Base-by-base conservation (phyloP, 2,329 filamentous ascomycete genomes). In the Aureobasidium zeae region DNA sequence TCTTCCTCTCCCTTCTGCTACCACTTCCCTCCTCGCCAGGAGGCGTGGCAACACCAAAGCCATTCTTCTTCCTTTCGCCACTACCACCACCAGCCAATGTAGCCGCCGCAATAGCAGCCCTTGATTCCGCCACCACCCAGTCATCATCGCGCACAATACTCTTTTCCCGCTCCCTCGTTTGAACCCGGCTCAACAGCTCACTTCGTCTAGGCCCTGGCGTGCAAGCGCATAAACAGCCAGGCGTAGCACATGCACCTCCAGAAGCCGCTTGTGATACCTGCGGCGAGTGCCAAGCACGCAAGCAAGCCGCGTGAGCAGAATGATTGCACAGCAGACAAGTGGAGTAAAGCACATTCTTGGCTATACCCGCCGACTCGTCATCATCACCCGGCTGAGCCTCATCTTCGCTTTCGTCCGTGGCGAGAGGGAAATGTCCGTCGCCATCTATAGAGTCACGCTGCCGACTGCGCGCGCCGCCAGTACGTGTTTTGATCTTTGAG, bases 241-340 rank as follows among this genome's bases (percentile, higher is more conserved):
- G 32, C 16, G 31, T 35, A 4, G 41, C 22, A 25, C 41, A 44
- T 17, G 41, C 33, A 25, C 41, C 41, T 11, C 24, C 41, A 11
- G 43, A 45, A 4, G n/a, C 33, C 1, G 42, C 22, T 32, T 25
- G 12, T 8, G 32, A 17, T 35, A 24, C 17, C 11, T 26, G 24
- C 4, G 5, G 9, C n/a, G 31, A 35, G 44, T 77, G 71, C 76
- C 76, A 79, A 11, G 66, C 65, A 6, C 63, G 65, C 21, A 79
- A 64, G 55, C 77, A 81, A 37, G 68, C 68, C 5, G 69, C 61
- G 53, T 81, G 77, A 2, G 71, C 75, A 28, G 72, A 69, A 52
- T 81, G 77, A 3, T 74, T 74, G 56, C 77, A 81, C 10, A 71
- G 63, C 52, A 76, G 66, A 56, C 77, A 81, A 63, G 69, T 71